Evolutionary conservation across 164 flowering plant species (phyloP), one percentile per base, ranked within the genome.

Genomic region (Vitis riparia): DNA sequence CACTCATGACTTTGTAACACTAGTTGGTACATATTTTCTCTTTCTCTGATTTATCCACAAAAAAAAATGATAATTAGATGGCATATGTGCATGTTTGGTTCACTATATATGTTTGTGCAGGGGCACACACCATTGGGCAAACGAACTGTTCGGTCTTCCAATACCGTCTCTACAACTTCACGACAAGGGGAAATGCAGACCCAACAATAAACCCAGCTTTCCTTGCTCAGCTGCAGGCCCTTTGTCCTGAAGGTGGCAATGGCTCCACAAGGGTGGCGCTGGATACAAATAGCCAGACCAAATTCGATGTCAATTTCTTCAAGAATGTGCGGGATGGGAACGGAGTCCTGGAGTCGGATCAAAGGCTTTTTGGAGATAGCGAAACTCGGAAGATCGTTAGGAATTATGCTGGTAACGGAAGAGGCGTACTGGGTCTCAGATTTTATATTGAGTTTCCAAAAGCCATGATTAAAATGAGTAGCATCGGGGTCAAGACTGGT

Each of bases 41-140:
- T 59, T 44, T 66, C 70, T 55, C 65, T 23, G 27, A 23, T 29
- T 58, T 49, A n/a, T 12, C n/a, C 65, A 23, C 70, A 37, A 37
- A 37, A 37, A 6, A 3, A 37, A 37, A 0, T 37, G 6, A 37
- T 37, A 37, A 37, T 65, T 68, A 3, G 44, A 37, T 37, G 93
- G 93, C 6, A 3, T 32, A 32, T 32, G 6, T 32, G 44, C 44
- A 37, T 44, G 37, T 9, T 11, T n/a, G 72, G 8, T 49, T 14
- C 87, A 63, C 69, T 87, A 19, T 93, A 94, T 0, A 53, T 67
- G 51, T 67, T 68, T 87, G 0, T 81, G 87, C 77, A 91, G 97
- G 93, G 32, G 93, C 85, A 51, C 93, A 91, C 67, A 91, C 97
- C 37, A 91, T 91, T 9, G 97, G 94, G 8, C 87, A 85, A 66